Base-by-base conservation (phyloP, 805 yeast genomes). In the Kuraishia piskuri region DNA sequence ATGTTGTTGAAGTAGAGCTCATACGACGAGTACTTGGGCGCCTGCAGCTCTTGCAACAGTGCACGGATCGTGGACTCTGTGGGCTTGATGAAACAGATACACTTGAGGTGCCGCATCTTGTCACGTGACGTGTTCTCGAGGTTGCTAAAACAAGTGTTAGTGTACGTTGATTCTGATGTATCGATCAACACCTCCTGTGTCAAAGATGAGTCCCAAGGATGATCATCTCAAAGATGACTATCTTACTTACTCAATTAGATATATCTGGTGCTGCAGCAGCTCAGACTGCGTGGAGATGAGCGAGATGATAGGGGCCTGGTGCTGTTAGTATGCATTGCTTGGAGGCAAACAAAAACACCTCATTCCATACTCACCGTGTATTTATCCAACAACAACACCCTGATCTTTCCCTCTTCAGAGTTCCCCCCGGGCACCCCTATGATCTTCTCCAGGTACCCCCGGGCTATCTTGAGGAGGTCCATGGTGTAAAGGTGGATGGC, bases 201-300 rank as follows among this genome's bases (percentile, higher is more conserved):
- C n/a, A n/a, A n/a, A n/a, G n/a, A n/a, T n/a, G n/a, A n/a, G n/a
- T n/a, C n/a, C n/a, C 49, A n/a, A 19, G n/a, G 17, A 14, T n/a
- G 44, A n/a, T 20, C n/a, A 10, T n/a, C n/a, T n/a, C n/a, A n/a
- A 25, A 40, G 21, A 21, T 47, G 10, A 12, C 9, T 14, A 25
- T 5, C 19, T 17, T 45, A 62, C 62, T 21, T 62, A 62, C 64
- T 90, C 97, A 49, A 90, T 84, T 50, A 94, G 74, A 55, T 88
- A 90, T n/a, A 94, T 80, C 57, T 92, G 96, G 59, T 88, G 80
- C 58, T 86, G 82, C 44, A 94, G 75, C 48, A 94, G 74, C 53
- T 84, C 87, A 2, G 95, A 84, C 65, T 94, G 99, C 2, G 97
- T 87, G 25, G 95, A 81, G 60, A 87, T 83, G 79, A 94, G 76